Base-by-base conservation (phyloP, 2,329 filamentous ascomycete species). In the Aspergillus sp. region DNA sequence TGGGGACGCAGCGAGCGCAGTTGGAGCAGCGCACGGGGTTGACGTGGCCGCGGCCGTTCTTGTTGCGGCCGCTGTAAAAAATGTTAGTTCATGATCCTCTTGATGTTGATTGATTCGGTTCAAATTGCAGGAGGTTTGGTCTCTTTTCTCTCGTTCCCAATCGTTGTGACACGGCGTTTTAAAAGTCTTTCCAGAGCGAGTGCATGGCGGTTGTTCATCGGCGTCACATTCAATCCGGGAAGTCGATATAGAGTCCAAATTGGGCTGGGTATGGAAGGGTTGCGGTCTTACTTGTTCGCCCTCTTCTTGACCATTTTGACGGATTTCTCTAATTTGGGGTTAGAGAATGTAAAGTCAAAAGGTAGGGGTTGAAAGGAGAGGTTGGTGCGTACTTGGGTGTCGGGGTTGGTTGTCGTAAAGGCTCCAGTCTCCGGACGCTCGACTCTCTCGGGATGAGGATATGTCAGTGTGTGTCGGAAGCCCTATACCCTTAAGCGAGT, bases 41-140 rank as follows among this genome's bases (percentile, higher is more conserved):
- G 84, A 96, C 92, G 87, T 98, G 93, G 85, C 95, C 95, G 81
- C 95, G 91, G 81, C 95, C 93, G 84, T 96, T 96, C 92, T 97
- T 97, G 90, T 98, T 97, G 81, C 93, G 92, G 82, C 93, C 93
- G 86, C 90, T 96, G 79, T 66, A 70, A 56, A 31, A 69, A 66
- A 15, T 37, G 60, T 63, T 58, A 62, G 61, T 62, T 56, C 40
- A 14, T 46, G 27, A 33, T 43, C 25, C 27, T 53, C 15, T 35
- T 17, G 39, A 15, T 39, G 19, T 50, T 41, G 25, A 27, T 31
- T 39, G 31, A 14, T 6, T 37, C 27, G 27, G 27, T 46, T 49
- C n/a, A 41, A 37, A 44, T 47, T 44, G 23, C 6, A 15, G 35
- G 12, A 35, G 23, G 17, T 23, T 52, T 15, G 45, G 50, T n/a